Evolutionary conservation across 2,329 filamentous ascomycete species (phyloP), one percentile per base, ranked within the genome.

Genomic region (Phialophora tarda): DNA sequence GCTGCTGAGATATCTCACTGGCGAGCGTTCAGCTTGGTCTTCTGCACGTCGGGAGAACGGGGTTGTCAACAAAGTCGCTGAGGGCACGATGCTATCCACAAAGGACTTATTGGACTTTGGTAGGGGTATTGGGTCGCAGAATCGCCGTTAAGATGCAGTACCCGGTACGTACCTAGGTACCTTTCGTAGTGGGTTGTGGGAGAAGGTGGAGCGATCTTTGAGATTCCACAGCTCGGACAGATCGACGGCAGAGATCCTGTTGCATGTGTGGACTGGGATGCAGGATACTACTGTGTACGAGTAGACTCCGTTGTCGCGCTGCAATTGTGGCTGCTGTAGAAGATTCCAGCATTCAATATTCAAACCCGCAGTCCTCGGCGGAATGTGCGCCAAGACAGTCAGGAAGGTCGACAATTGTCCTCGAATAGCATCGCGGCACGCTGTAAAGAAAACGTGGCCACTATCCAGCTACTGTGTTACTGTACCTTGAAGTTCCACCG

Each of bases 401-500:
- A 28, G 48, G 1, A 26, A 51, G 6, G 24, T 6, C 48, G 21
- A 26, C 21, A 5, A 51, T 17, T 17, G 23, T 24, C 48, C 48
- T 51, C 24, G 24, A 23, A 51, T 28, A 14, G 5, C 14, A 12
- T 26, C 10, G 21, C 21, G 23, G 48, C 10, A 11, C 6, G 21
- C 23, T 7, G 14, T 10, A 23, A 4, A 51, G 21, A 4, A n/a
- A 48, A 59, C 57, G 41, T 59, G 57, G 26, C 57, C 48, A 26
- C 10, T 4, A 51, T 50, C 11, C 48, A 26, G 24, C 4, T 12
- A 28, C 30, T 26, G 26, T 26, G 26, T 26, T 26, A 26, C 26
- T 26, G 26, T 4, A 26, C 48, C 24, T 34, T 50, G 44, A 30
- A 28, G 41, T 50, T 26, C 57, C 57, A 59, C 57, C 26, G 44